These are phyloP conservation scores for Viola pubescens DNA, from an alignment of 441 rosid genomes.

Conservation along the genomic window DNA sequence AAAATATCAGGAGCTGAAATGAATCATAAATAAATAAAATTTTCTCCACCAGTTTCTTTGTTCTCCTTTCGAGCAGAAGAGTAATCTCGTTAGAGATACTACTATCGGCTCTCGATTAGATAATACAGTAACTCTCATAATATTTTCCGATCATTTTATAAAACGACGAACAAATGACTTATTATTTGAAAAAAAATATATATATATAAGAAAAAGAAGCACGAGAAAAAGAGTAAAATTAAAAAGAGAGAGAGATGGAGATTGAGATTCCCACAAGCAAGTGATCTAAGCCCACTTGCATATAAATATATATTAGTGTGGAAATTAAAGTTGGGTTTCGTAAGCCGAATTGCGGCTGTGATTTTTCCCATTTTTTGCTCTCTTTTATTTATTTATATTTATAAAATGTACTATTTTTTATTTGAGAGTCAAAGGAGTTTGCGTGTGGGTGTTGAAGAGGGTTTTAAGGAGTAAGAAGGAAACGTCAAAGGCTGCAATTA, in stretches of 20 bases:
- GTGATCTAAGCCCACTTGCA: slow-evolving; percentile 26
- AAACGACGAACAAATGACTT: no score
- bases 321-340: slow-evolving; percentile 32
- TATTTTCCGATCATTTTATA: no score
- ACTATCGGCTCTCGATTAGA: no score
- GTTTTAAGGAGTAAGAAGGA: slow-evolving; percentile 37
- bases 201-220: neutral
- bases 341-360: slow-evolving; percentile 54
- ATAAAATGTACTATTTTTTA: slow-evolving; percentile 2
- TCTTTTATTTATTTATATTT: neutral
- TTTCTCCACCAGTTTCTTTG: slow-evolving; percentile 1
- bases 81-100: neutral
- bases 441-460: slow-evolving; percentile 78
- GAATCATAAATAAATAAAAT: neutral
- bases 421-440: slow-evolving; percentile 64
- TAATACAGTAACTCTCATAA: no score
- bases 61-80: no score
- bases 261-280: slow-evolving; percentile 34
- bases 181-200: neutral
- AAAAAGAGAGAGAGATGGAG: neutral
- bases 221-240: neutral
- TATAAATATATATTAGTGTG: neutral
- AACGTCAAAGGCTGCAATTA: slow-evolving; percentile 77
- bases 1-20: neutral
- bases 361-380: neutral